Percentiles rank a stretch among this genome's conserved stretches.
Evolutionary conservation across 2,329 filamentous ascomycete species (phyloP).

Genomic region (Alternaria panax): DNA sequence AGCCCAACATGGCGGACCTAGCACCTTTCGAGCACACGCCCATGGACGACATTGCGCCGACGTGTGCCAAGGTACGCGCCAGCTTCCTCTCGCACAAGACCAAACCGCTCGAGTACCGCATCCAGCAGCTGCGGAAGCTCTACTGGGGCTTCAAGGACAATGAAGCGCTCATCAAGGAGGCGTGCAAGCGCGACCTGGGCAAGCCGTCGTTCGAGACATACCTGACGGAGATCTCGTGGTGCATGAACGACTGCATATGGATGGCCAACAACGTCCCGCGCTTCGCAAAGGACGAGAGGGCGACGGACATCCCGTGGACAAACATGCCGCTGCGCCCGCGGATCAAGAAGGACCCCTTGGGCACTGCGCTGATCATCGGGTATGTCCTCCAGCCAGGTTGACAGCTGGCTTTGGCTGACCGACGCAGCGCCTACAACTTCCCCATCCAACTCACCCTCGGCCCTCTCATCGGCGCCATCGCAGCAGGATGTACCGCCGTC

Average conservation of each 20-base stretch:
- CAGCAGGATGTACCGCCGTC: slow-evolving; percentile 87
- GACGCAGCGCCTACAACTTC: slow-evolving; percentile 81
- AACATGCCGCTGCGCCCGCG: slow-evolving; percentile 75
- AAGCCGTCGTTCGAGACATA: slow-evolving; percentile 79
- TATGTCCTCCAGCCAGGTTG: background rate
- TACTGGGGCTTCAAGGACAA: slow-evolving; percentile 93
- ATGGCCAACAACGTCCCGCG: slow-evolving; percentile 78
- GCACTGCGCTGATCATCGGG: slow-evolving; percentile 78
- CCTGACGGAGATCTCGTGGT: slow-evolving; percentile 78
- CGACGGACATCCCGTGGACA: slow-evolving; percentile 71
- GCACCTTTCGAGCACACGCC: slow-evolving; percentile 47
- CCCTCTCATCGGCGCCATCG: slow-evolving; percentile 87
- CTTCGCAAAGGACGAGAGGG: slow-evolving; percentile 83
- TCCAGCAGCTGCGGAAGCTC: slow-evolving; percentile 87
- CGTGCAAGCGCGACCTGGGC: slow-evolving; percentile 77
- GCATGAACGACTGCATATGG: slow-evolving; percentile 81
- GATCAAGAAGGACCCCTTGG: slow-evolving; percentile 87
- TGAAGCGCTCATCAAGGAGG: slow-evolving; percentile 73
- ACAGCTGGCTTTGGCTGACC: background rate
- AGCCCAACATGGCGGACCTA: slow-evolving; percentile 12
- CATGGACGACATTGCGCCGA: slow-evolving; percentile 44
- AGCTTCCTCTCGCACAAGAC: slow-evolving; percentile 84
- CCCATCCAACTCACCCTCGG: slow-evolving; percentile 81
- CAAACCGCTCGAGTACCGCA: slow-evolving; percentile 80
- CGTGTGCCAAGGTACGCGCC: slow-evolving; percentile 63